Conservation (phyloP, 371 early-diverging fungal genomes). For the Chytridiales sp. region DNA sequence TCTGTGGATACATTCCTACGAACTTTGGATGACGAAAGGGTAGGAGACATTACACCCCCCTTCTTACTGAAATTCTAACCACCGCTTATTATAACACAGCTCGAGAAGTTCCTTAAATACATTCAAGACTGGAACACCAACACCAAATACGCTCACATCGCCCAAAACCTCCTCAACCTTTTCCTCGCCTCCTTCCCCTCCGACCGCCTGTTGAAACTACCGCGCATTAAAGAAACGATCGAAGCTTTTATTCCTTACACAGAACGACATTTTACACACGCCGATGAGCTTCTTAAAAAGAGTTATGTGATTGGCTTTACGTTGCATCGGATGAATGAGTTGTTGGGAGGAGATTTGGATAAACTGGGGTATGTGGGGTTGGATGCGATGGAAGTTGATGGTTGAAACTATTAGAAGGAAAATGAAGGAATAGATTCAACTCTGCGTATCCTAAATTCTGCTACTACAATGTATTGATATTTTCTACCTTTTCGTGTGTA, state of each 20-base stretch:
- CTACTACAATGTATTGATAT: no score
- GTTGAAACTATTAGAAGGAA: neutral
- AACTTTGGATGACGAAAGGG: conserved; percentile 56
- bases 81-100: conserved; percentile 44
- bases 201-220: conserved; percentile 67
- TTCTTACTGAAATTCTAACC: conserved; percentile 12
- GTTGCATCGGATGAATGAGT: conserved; percentile 41
- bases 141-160: conserved; percentile 70
- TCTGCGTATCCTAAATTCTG: no score
- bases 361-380: neutral
- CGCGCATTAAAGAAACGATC: conserved; percentile 76
- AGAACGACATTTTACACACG: conserved; percentile 84
- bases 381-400: neutral
- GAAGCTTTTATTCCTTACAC: conserved; percentile 86
- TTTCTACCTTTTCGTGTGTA: no score
- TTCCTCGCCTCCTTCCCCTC: conserved; percentile 66
- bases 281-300: conserved; percentile 80
- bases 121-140: conserved; percentile 95
- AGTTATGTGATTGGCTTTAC: conserved; percentile 78
- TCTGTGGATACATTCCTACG: conserved; percentile 66
- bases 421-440: neutral
- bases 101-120: conserved; percentile 77
- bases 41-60: conserved; percentile 13
- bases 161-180: conserved; percentile 80
- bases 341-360: conserved; percentile 11